phyloP scores from a whole-genome alignment of 148 eudicot species.

The Beta vulgaris region DNA sequence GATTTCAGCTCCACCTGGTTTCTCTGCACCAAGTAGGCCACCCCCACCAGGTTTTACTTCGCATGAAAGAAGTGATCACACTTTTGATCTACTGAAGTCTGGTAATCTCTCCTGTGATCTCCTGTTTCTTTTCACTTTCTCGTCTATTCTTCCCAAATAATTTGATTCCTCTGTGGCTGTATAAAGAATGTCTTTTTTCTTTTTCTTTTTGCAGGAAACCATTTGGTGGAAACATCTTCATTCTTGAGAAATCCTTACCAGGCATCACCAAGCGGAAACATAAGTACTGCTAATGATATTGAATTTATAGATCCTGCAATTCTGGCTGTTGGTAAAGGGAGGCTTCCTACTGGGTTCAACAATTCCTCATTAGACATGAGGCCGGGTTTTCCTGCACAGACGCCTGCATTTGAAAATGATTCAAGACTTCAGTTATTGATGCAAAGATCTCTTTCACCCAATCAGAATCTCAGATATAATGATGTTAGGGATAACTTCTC shows the following conservation, averaged over 20 bases:
- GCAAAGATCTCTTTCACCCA: constrained; percentile 64
- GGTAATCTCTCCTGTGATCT: too few species aligned
- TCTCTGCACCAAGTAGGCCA: constrained; percentile 64
- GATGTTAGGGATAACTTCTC: constrained; percentile 46
- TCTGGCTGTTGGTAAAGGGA: constrained; percentile 92
- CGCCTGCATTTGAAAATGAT: constrained; percentile 57
- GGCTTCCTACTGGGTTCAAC: constrained; percentile 53
- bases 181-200: background rate
- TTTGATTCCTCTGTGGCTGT: background rate
- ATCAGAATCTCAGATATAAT: constrained; percentile 56
- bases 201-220: constrained; percentile 53
- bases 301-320: constrained; percentile 97
- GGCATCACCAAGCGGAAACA: constrained; percentile 44
- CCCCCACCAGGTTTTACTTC: constrained; percentile 91
- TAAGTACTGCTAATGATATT: constrained; percentile 50
- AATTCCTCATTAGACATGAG: constrained; percentile 49
- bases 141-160: background rate
- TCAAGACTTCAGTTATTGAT: constrained; percentile 58
- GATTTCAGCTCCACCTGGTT: constrained; percentile 93
- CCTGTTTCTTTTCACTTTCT: too few species aligned
- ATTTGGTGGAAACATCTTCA: constrained; percentile 48
- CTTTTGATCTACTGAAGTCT: constrained; percentile 43
- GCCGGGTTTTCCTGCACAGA: constrained; percentile 49
- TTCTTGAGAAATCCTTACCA: constrained; percentile 57
- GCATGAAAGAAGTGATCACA: constrained; percentile 54